Conservation (phyloP, 2,329 filamentous ascomycete species). For the Sclerotinia minor region DNA sequence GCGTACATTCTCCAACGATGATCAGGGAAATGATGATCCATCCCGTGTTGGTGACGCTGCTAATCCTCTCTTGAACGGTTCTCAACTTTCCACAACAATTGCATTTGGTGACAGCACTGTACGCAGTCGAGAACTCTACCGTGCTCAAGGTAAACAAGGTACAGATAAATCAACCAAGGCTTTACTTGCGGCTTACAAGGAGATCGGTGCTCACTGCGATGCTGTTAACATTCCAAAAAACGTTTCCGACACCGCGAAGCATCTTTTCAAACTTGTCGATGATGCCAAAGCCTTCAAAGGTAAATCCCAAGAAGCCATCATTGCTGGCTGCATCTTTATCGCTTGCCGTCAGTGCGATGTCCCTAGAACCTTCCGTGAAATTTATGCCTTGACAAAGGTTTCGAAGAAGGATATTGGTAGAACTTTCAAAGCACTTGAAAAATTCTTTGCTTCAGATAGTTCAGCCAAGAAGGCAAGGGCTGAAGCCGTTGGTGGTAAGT, state of each 20-base stretch:
- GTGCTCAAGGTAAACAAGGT: conserved; percentile 78
- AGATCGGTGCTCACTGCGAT: conserved; percentile 86
- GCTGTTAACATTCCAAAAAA: conserved; percentile 77
- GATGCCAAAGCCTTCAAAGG: conserved; percentile 93
- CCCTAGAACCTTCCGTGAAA: conserved; percentile 89
- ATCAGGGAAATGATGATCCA: conserved; percentile 93
- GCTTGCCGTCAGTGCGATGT: conserved; percentile 88
- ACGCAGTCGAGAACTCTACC: conserved; percentile 72
- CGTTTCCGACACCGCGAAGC: conserved; percentile 86
- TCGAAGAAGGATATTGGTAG: conserved; percentile 96
- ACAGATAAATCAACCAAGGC: conserved; percentile 82
- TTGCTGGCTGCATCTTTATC: conserved; percentile 96
- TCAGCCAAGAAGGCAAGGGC: conserved; percentile 53
- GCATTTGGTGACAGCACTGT: conserved; percentile 75
- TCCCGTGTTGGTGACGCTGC: conserved; percentile 95
- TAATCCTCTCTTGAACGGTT: conserved; percentile 86
- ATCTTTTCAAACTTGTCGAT: conserved; percentile 91
- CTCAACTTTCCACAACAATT: conserved; percentile 85
- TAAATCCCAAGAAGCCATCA: conserved; percentile 89
- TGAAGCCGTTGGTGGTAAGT: conserved; percentile 57
- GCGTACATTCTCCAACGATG: conserved; percentile 98
- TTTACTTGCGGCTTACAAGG: conserved; percentile 79
- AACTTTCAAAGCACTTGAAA: conserved; percentile 90
- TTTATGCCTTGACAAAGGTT: conserved; percentile 89
- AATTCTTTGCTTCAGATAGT: conserved; percentile 77